Evolutionary conservation across 2,329 filamentous ascomycete genomes (phyloP).

Genomic region (Zarea fungicola): DNA sequence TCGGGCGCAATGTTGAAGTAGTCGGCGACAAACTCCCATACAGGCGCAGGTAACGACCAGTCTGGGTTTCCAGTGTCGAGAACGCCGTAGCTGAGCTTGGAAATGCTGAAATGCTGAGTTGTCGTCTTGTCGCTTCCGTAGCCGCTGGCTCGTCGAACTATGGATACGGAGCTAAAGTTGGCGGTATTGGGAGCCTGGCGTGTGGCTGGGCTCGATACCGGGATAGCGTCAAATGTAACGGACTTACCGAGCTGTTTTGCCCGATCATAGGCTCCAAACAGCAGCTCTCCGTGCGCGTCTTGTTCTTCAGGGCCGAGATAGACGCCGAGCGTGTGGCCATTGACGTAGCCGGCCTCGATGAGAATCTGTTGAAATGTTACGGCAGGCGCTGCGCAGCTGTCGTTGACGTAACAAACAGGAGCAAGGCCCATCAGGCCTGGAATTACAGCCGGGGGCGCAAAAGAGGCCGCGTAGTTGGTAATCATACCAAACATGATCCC

Average conservation of each 20-base stretch:
- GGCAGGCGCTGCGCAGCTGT: background rate
- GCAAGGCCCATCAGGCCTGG: background rate
- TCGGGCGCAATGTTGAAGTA: background rate
- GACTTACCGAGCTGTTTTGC: background rate
- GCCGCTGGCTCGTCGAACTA: background rate
- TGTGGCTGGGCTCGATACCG: background rate
- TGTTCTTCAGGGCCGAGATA: background rate
- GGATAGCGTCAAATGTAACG: background rate
- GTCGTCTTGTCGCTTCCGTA: background rate
- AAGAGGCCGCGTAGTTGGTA: background rate
- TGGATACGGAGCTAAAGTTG: background rate
- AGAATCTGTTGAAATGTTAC: background rate
- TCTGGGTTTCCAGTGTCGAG: background rate
- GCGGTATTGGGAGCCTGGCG: background rate
- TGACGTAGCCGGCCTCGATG: background rate
- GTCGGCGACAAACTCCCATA: background rate
- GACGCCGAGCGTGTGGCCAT: background rate
- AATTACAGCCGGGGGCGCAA: background rate
- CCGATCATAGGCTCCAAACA: background rate
- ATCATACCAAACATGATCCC: background rate
- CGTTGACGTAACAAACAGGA: background rate
- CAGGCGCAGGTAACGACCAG: background rate
- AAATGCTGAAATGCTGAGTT: background rate
- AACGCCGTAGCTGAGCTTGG: background rate
- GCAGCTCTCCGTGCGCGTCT: background rate